Evolutionary conservation across 169 alveolate species (phyloP).

Genomic region (Perkinsus olseni): DNA sequence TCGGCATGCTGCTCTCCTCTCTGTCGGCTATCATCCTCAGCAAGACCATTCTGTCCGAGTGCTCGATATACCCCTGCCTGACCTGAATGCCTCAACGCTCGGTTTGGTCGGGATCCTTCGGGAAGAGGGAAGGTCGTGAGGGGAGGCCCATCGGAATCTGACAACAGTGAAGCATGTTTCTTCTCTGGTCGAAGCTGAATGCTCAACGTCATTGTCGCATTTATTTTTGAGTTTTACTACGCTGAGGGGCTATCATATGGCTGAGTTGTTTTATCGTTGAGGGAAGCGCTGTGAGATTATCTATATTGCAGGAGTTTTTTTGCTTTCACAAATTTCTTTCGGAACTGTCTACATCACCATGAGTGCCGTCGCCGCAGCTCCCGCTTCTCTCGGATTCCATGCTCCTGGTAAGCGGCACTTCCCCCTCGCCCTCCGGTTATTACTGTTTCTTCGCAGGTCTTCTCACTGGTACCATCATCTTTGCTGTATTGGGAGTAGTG

Average conservation of each 20-base stretch:
- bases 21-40: not conserved
- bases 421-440: not conserved
- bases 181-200: too few species aligned
- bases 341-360: not conserved
- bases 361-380: not conserved
- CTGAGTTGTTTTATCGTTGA: not conserved
- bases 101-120: not conserved
- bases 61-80: not conserved
- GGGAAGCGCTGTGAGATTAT: not conserved
- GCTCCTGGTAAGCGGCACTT: not conserved
- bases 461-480: not conserved
- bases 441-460: not conserved
- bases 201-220: too few species aligned
- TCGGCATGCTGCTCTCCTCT: not conserved
- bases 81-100: not conserved
- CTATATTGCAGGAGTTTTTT: not conserved
- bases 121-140: too few species aligned
- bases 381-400: not conserved
- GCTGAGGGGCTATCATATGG: too few species aligned
- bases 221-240: too few species aligned
- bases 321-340: not conserved
- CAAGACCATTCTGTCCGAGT: not conserved
- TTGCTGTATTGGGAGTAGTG: not conserved
- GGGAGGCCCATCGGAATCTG: too few species aligned
- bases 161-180: too few species aligned